Evolutionary conservation across 2,329 filamentous ascomycete species (phyloP), one percentile per base, ranked within the genome.

Genomic region (Verticillium nubilum): DNA sequence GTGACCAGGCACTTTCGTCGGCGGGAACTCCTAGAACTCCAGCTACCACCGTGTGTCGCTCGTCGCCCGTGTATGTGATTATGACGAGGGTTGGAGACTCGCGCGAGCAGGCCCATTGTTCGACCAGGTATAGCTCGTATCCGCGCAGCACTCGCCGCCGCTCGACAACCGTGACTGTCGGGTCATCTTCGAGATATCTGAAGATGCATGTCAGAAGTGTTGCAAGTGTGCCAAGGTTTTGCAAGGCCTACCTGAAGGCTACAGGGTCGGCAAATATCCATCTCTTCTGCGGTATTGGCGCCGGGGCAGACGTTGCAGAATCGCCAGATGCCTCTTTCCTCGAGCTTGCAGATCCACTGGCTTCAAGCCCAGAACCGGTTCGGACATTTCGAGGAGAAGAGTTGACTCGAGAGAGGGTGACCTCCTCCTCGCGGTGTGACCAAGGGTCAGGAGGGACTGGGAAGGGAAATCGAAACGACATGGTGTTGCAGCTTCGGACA

Each of bases 51-150:
- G 81, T 84, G 72, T 97, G 90, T 33, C 86, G 86, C 33, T 86
- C 81, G 67, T 97, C 92, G 58, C 94, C 95, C 0, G 94, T 98
- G 70, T 95, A 97, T 3, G 93, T 97, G 50, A 90, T 90, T 64
- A 98, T 96, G 56, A 96, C 85, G 64, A 96, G 90, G 17, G 94
- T 97, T 1, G 94, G 94, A 63, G 96, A 92, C 59, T 87, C 84
- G 57, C 95, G 86, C 13, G 94, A 97, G 74, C 93, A 97, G 5
- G 92, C 92, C 95, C 95, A 99, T 80, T 99, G 95, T 73, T 98
- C 95, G 64, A 98, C 92, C 17, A 98, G 77, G 73, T 98, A 98
- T 62, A 94, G 81, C 73, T 98, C 93, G 74, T 97, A 98, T 65
- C 94, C 94, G 62, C 84, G 78, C 5, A 99, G 81, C 56, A 83